Percentiles rank a stretch among this genome's conserved stretches.
These are phyloP conservation scores for Candida adriatica DNA, from an alignment of 805 yeast genomes.

Conservation along the genomic window DNA sequence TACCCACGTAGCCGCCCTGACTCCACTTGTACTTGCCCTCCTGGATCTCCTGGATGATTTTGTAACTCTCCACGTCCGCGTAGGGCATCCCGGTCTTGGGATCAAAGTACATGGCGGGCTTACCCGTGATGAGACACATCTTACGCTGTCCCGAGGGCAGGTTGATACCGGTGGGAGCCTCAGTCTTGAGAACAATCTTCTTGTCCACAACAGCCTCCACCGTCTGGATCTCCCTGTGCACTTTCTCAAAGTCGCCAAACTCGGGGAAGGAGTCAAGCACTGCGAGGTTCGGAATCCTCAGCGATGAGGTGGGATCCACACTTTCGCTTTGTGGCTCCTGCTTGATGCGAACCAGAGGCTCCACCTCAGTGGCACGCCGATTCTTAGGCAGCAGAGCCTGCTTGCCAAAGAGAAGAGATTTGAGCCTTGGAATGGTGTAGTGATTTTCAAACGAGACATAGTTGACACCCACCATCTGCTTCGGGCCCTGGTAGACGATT, in stretches of 20 bases:
- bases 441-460: conserved; percentile 40
- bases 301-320: conserved; percentile 27
- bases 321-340: conserved; percentile 8
- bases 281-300: conserved; percentile 34
- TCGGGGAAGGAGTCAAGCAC: conserved; percentile 36
- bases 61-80: conserved; percentile 74
- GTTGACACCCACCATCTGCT: conserved; percentile 51
- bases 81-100: conserved; percentile 87
- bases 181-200: conserved; percentile 49
- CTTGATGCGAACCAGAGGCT: conserved; percentile 40
- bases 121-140: conserved; percentile 72
- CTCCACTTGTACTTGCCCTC: conserved; percentile 50
- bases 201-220: conserved; percentile 31
- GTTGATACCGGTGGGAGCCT: conserved; percentile 69
- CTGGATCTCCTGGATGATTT: conserved; percentile 50
- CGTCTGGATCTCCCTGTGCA: conserved; percentile 25
- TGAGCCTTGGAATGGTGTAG: conserved; percentile 9
- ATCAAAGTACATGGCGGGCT: conserved; percentile 76
- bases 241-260: conserved; percentile 52
- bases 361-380: conserved; percentile 47
- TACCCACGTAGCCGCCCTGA: conserved; percentile 42
- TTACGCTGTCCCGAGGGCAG: conserved; percentile 61
- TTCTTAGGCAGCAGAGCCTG: conserved; percentile 47
- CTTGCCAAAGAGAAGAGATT: conserved; percentile 45
- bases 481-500: conserved; percentile 56